These are phyloP conservation scores for Aspergillus sclerotialis DNA, from an alignment of 2,329 filamentous ascomycete species.

Conservation along the genomic window DNA sequence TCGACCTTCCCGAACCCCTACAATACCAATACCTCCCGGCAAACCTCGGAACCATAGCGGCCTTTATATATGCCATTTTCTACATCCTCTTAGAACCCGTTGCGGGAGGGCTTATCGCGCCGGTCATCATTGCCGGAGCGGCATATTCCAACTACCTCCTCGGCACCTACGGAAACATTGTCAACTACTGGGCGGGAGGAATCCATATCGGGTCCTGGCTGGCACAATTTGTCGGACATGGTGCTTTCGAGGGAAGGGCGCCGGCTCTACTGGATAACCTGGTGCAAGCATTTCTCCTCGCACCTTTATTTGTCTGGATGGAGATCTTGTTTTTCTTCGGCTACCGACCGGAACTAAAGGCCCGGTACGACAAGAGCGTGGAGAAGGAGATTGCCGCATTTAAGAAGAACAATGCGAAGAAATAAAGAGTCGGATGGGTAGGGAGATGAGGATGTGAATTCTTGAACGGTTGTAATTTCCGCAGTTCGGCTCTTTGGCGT, in stretches of 20 bases:
- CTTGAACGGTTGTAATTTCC: neutral
- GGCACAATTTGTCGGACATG: slow-evolving; percentile 85
- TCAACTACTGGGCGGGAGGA: slow-evolving; percentile 59
- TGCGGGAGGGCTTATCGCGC: slow-evolving; percentile 69
- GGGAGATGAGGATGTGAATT: neutral
- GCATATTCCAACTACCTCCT: slow-evolving; percentile 71
- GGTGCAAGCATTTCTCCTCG: slow-evolving; percentile 83
- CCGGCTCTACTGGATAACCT: slow-evolving; percentile 88
- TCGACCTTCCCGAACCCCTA: slow-evolving; percentile 49
- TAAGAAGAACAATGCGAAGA: slow-evolving; percentile 44
- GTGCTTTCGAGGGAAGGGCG: slow-evolving; percentile 77
- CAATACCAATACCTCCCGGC: slow-evolving; percentile 52
- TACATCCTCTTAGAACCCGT: slow-evolving; percentile 94
- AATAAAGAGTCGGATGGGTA: neutral
- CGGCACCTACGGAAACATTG: slow-evolving; percentile 52
- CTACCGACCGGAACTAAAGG: slow-evolving; percentile 81
- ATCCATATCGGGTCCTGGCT: slow-evolving; percentile 75
- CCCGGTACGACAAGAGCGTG: slow-evolving; percentile 69
- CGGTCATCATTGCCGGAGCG: slow-evolving; percentile 67
- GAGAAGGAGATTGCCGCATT: slow-evolving; percentile 71
- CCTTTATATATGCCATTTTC: slow-evolving; percentile 62
- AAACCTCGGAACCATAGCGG: slow-evolving; percentile 52
- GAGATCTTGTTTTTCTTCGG: slow-evolving; percentile 85
- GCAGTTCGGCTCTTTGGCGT: neutral
- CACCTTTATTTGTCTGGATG: slow-evolving; percentile 95